phyloP scores from a whole-genome alignment of 768 basidiomycete genomes.

The Russula ochroleuca region DNA sequence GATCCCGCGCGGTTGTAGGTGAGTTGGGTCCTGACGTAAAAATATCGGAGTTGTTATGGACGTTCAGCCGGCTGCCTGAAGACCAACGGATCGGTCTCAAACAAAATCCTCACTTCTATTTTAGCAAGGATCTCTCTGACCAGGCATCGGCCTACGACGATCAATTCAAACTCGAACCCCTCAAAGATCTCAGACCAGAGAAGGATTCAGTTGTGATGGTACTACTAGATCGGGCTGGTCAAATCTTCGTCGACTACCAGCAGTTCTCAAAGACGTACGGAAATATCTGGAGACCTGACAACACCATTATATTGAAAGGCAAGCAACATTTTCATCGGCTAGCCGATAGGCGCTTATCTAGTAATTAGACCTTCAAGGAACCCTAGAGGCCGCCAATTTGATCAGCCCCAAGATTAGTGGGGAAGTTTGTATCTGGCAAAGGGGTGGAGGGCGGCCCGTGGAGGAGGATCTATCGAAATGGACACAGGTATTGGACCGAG shows the following conservation, averaged over 20 bases:
- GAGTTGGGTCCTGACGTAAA: conserved; percentile 20
- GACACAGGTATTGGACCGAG: conserved; percentile 17
- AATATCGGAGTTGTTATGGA: conserved; percentile 23
- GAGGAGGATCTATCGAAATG: conserved; percentile 15
- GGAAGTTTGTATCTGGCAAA: conserved; percentile 25
- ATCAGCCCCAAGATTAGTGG: conserved; percentile 9
- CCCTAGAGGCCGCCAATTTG: conserved; percentile 15
- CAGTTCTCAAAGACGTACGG: conserved; percentile 22
- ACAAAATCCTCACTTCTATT: conserved; percentile 24
- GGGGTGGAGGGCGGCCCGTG: conserved; percentile 10
- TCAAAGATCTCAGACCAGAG: conserved; percentile 20
- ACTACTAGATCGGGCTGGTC: conserved; percentile 19
- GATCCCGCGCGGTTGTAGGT: not conserved
- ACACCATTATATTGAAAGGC: conserved; percentile 22
- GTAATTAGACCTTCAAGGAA: conserved; percentile 22
- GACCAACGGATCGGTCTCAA: conserved; percentile 23
- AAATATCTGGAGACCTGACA: conserved; percentile 22
- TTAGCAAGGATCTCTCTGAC: conserved; percentile 22
- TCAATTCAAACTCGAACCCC: conserved; percentile 17
- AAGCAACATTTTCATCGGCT: not conserved
- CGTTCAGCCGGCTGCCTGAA: conserved; percentile 21
- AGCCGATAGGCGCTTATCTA: not conserved
- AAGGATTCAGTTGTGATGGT: conserved; percentile 19
- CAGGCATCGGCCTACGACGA: conserved; percentile 10
- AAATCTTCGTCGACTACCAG: conserved; percentile 24